Base-by-base conservation (phyloP, 2,329 filamentous ascomycete species). In the Alternaria consortialis region DNA sequence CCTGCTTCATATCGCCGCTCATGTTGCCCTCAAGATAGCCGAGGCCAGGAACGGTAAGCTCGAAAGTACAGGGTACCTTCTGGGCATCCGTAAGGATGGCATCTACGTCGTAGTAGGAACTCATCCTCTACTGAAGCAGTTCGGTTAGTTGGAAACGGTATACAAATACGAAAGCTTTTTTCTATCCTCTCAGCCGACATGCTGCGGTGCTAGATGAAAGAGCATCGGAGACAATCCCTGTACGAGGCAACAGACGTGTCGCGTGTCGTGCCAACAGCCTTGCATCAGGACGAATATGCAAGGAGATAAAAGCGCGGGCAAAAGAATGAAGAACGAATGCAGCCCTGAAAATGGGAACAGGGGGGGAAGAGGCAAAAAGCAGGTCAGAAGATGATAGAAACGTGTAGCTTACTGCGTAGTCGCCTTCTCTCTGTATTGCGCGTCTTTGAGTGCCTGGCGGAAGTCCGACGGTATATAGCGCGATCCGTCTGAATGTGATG, bases 31-130 rank as follows among this genome's bases (percentile, higher is more conserved):
- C 93, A 61, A 99, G 86, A 77, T 97, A 93, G 68, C 94, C 94
- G 46, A 98, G 87, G 58, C 91, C 89, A 20, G 93, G 91, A 32
- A 97, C 90, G 61, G 94, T 91, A 74, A 97, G 87, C 75, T 97
- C 91, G 81, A 98, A 97, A 53, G 91, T 96, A 83, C 94, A 97
- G 40, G 95, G 94, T 32, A 97, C 88, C 91, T 97, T 98, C 89
- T 97, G 92, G 51, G 91, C 89, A 77, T 95, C 92, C 9, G 92
- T 95, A 44, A 95, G 85, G 81, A 96, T 95, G 63, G 91, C 86
- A 71, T 94, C 90, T 59, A 94, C 87, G 77, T 93, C 90, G 83
- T 95, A 96, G 83, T 96, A 96, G 37, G 90, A 91, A 42, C 69
- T 70, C 81, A 83, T 83, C 15, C 15, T 65, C 67, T 17, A 11